phyloP scores from a whole-genome alignment of 1,284 basidiomycete species.

The Ceratobasidium sp. region DNA sequence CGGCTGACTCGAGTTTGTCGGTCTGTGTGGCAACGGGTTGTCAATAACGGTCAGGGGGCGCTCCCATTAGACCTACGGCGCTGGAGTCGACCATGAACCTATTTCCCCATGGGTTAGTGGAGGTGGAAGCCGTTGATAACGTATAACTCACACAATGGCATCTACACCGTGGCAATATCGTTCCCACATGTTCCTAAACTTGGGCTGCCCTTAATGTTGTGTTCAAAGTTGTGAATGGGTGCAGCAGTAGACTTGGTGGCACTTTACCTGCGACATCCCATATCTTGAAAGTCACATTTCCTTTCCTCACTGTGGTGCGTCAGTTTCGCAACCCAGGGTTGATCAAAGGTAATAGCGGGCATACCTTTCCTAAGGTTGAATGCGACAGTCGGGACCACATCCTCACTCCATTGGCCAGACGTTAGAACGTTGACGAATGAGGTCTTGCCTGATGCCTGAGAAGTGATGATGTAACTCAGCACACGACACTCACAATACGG shows the following conservation, averaged over 20 bases:
- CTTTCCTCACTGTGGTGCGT: slow-evolving; percentile 71
- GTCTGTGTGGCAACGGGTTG: slow-evolving; percentile 58
- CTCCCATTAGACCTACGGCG: slow-evolving; percentile 67
- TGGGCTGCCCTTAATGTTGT: slow-evolving; percentile 76
- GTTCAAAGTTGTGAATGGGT: slow-evolving; percentile 21
- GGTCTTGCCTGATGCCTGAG: slow-evolving; percentile 91
- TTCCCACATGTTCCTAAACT: slow-evolving; percentile 93
- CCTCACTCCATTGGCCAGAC: slow-evolving; percentile 92
- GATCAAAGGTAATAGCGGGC: slow-evolving; percentile 46
- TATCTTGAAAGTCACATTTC: slow-evolving; percentile 90
- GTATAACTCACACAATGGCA: slow-evolving; percentile 83
- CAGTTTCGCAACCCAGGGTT: background rate
- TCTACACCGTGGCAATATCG: slow-evolving; percentile 95
- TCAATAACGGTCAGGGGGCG: background rate
- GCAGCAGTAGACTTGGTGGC: background rate
- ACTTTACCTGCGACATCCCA: slow-evolving; percentile 89
- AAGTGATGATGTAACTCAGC: slow-evolving; percentile 45
- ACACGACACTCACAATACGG: slow-evolving; percentile 43
- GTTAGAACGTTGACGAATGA: slow-evolving; percentile 93
- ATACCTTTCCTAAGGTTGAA: slow-evolving; percentile 76
- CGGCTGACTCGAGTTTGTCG: slow-evolving; percentile 85
- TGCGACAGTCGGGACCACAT: slow-evolving; percentile 93
- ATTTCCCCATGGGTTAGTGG: slow-evolving; percentile 48
- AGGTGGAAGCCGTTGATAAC: slow-evolving; percentile 30
- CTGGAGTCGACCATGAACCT: slow-evolving; percentile 93